Conservation (phyloP, 2,329 filamentous ascomycete genomes). For the Paecilomyces variotii region DNA sequence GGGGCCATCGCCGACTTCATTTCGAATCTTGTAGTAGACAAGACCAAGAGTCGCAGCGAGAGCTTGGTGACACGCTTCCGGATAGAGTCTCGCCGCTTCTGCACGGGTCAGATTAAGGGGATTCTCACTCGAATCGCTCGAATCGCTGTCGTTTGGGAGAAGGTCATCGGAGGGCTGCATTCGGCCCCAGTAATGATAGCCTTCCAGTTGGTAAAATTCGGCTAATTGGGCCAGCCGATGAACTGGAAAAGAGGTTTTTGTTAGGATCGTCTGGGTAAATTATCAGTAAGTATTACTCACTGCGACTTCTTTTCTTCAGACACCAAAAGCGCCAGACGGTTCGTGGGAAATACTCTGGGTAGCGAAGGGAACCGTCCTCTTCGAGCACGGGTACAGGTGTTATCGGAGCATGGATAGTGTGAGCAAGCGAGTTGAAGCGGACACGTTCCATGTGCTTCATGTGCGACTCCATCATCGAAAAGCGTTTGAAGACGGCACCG, state of each 20-base stretch:
- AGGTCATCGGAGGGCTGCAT: conserved; percentile 21
- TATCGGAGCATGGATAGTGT: conserved; percentile 30
- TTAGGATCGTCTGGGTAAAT: neutral
- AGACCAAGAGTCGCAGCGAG: conserved; percentile 31
- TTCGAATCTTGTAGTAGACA: conserved; percentile 35
- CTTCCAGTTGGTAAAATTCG: conserved; percentile 33
- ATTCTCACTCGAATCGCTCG: conserved; percentile 31
- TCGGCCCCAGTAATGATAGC: conserved; percentile 31
- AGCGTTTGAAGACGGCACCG: conserved; percentile 18
- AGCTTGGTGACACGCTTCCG: conserved; percentile 33
- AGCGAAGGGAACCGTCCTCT: conserved; percentile 26
- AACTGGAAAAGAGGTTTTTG: conserved; percentile 17
- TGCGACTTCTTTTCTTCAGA: conserved; percentile 31
- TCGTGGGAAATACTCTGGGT: conserved; percentile 30
- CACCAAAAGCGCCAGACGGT: conserved; percentile 37
- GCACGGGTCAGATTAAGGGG: conserved; percentile 25
- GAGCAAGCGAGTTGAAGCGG: conserved; percentile 33
- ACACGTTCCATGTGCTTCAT: conserved; percentile 30
- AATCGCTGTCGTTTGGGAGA: conserved; percentile 27
- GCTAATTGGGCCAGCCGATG: conserved; percentile 31
- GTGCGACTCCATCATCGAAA: conserved; percentile 22
- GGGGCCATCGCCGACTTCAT: conserved; percentile 29
- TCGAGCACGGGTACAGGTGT: conserved; percentile 27
- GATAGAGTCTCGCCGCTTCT: conserved; percentile 27
- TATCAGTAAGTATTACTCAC: conserved; percentile 19